Percentiles rank a stretch among this genome's conserved stretches.
phyloP scores from a whole-genome alignment of 2,329 filamentous ascomycete species.

The Alternaria panax region DNA sequence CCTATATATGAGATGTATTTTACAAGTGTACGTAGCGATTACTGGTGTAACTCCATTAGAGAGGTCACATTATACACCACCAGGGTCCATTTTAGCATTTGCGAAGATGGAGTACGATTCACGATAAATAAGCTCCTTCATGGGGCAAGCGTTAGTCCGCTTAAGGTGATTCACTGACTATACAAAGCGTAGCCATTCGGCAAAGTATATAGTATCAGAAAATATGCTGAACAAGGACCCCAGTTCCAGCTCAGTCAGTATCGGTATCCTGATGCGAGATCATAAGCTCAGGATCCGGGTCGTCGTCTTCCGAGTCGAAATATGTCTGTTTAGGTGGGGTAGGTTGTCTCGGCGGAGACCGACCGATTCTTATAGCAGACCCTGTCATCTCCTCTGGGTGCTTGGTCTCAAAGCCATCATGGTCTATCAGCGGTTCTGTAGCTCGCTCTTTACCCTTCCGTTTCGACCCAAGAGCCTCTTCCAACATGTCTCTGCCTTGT shows the following conservation, averaged over 20 bases:
- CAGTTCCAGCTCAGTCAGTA: conserved; percentile 32
- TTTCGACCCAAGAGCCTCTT: conserved; percentile 45
- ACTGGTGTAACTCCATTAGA: neutral
- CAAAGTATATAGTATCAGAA: neutral
- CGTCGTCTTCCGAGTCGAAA: conserved; percentile 54
- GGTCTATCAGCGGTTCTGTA: conserved; percentile 27
- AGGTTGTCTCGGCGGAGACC: conserved; percentile 38
- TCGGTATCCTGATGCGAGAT: conserved; percentile 57
- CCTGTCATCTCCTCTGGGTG: conserved; percentile 39
- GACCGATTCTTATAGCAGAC: conserved; percentile 42
- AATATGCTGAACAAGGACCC: neutral
- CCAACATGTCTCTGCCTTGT: conserved; percentile 66
- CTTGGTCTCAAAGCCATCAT: conserved; percentile 22
- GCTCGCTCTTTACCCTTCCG: conserved; percentile 41
- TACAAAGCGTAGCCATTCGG: neutral
- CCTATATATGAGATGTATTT: neutral
- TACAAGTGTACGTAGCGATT: neutral
- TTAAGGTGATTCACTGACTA: neutral
- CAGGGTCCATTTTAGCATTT: neutral
- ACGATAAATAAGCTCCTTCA: neutral
- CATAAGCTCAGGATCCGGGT: conserved; percentile 58
- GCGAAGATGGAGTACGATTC: neutral
- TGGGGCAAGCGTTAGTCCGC: neutral
- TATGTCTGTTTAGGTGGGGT: conserved; percentile 37
- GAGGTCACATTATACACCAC: neutral